Conservation (phyloP, 1,139 yeast genomes). For the Kodamaea derodonti region DNA sequence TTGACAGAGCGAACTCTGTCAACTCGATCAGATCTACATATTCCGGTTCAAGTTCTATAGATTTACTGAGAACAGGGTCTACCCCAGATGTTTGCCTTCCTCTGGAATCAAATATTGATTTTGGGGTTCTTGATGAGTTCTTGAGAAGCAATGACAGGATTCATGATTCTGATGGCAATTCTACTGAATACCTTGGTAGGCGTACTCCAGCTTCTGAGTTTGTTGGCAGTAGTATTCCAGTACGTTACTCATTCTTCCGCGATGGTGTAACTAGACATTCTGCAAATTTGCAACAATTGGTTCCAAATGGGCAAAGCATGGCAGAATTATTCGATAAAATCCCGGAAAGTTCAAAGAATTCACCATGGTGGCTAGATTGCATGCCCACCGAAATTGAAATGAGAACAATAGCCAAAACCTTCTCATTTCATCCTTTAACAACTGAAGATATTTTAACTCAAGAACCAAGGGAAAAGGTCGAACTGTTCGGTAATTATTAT, state of each 20-base stretch:
- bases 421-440: constrained; percentile 81
- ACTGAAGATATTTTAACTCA: constrained; percentile 84
- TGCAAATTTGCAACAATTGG: constrained; percentile 75
- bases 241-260: neutral
- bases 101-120: neutral
- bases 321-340: constrained; percentile 54
- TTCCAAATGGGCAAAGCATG: constrained; percentile 61
- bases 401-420: constrained; percentile 62
- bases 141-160: neutral
- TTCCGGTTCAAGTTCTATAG: neutral
- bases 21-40: neutral
- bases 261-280: constrained; percentile 73
- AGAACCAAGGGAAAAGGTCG: constrained; percentile 83
- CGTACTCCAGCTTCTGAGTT: neutral
- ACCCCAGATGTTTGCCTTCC: neutral
- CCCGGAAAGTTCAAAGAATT: constrained; percentile 42
- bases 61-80: neutral
- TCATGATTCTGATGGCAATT: neutral
- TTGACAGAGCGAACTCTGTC: neutral
- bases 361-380: constrained; percentile 71
- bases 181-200: neutral
- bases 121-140: neutral
- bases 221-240: too few relatives aligned
- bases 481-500: constrained; percentile 67
- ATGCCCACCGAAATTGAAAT: constrained; percentile 66